Conservation (phyloP, 306 rosid species). For the Begonia loranthoides region DNA sequence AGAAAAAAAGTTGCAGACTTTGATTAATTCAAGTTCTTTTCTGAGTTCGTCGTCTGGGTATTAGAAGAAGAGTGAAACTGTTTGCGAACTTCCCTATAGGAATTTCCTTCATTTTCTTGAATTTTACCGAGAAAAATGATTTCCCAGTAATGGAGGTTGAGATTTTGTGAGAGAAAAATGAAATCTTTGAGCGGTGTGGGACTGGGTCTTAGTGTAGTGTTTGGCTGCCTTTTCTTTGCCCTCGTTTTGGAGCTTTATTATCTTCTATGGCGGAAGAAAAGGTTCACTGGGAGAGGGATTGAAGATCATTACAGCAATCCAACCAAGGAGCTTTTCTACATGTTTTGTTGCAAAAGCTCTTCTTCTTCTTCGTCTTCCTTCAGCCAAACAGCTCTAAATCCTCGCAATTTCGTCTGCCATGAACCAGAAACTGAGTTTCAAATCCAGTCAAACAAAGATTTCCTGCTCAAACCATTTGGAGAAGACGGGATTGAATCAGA, state of each 20-base stretch:
- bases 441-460: conserved; percentile 35
- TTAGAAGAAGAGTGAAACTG: too few relatives aligned
- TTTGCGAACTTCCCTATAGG: too few relatives aligned
- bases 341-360: conserved; percentile 80
- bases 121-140: neutral
- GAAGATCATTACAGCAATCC: conserved; percentile 59
- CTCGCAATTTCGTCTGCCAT: conserved; percentile 44
- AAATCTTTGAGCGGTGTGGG: conserved; percentile 91
- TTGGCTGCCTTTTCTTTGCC: conserved; percentile 82
- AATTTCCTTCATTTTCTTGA: neutral
- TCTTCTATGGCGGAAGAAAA: conserved; percentile 93
- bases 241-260: conserved; percentile 91
- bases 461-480: conserved; percentile 55
- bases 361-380: conserved; percentile 35
- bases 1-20: conserved; percentile 14
- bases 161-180: conserved; percentile 47
- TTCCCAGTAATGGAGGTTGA: neutral
- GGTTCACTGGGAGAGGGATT: conserved; percentile 50
- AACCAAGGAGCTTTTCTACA: conserved; percentile 60
- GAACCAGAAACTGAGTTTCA: conserved; percentile 37
- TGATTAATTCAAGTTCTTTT: neutral
- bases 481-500: conserved; percentile 58
- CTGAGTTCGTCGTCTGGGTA: neutral
- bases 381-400: conserved; percentile 41
- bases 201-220: conserved; percentile 78